Conservation (phyloP, 768 basidiomycete genomes). For the Rhizopogon vesiculosus region DNA sequence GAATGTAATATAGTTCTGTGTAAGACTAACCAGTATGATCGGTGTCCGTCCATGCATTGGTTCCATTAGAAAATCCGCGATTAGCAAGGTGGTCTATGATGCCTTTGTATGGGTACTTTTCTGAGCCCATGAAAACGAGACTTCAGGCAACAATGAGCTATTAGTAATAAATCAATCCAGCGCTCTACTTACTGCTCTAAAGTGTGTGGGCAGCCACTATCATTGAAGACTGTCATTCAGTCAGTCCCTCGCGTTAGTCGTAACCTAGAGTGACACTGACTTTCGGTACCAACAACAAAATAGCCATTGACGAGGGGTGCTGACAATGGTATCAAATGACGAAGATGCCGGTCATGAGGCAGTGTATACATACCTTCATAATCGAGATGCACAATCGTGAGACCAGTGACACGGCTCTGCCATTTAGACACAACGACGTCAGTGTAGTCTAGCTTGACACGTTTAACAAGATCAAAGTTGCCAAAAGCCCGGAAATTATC, state of each 20-base stretch:
- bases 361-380: constrained; percentile 74
- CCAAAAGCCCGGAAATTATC: constrained; percentile 40
- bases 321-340: constrained; percentile 26
- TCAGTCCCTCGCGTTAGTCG: not conserved
- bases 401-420: constrained; percentile 81
- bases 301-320: constrained; percentile 89
- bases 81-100: constrained; percentile 94
- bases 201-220: constrained; percentile 93
- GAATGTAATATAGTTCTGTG: not conserved
- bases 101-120: constrained; percentile 94
- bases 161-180: not conserved
- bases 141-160: constrained; percentile 31
- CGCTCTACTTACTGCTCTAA: constrained; percentile 75
- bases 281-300: constrained; percentile 88
- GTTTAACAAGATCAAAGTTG: constrained; percentile 81
- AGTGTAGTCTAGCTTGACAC: constrained; percentile 69
- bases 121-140: constrained; percentile 92
- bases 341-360: constrained; percentile 1
- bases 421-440: constrained; percentile 85
- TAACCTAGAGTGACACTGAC: constrained; percentile 36
- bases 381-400: constrained; percentile 86
- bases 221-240: constrained; percentile 70
- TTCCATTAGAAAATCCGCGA: constrained; percentile 86
- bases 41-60: constrained; percentile 96
- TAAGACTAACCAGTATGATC: constrained; percentile 60